A percentile compares a stretch with the other conserved stretches of the same genome.
phyloP scores from a whole-genome alignment of 1,284 basidiomycete genomes.

The Tremellales sp. region DNA sequence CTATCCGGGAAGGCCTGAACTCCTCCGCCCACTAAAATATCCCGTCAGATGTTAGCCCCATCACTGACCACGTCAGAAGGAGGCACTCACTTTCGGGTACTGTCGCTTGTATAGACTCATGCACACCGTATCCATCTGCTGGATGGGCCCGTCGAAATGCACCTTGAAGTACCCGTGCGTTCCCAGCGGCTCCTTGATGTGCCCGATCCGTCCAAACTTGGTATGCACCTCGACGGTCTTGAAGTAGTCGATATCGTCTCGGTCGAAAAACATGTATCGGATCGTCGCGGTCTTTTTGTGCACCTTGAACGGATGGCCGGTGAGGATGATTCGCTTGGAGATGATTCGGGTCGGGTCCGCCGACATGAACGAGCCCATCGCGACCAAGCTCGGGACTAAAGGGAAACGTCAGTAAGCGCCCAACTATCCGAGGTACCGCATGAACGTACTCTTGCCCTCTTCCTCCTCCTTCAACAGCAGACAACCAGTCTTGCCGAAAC shows the following conservation, averaged over 20 bases:
- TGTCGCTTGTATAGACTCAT: constrained; percentile 88
- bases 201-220: constrained; percentile 87
- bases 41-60: neutral
- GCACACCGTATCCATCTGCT: constrained; percentile 93
- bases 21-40: constrained; percentile 24
- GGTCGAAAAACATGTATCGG: constrained; percentile 97
- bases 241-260: constrained; percentile 89
- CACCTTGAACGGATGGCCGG: constrained; percentile 94
- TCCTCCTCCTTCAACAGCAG: constrained; percentile 65
- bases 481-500: constrained; percentile 81
- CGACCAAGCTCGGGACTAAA: constrained; percentile 76
- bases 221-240: constrained; percentile 89
- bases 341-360: constrained; percentile 89
- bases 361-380: constrained; percentile 81
- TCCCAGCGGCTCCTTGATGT: constrained; percentile 89
- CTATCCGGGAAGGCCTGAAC: constrained; percentile 13
- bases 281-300: constrained; percentile 98
- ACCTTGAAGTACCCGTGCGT: constrained; percentile 99
- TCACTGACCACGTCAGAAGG: neutral
- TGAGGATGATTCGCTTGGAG: constrained; percentile 87
- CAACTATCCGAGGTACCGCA: neutral
- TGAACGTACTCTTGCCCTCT: constrained; percentile 58
- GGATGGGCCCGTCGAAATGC: constrained; percentile 90
- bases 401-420: neutral
- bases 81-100: constrained; percentile 73